Conservation (phyloP, 495 filamentous ascomycete genomes). For the Achaetomiella virescens region DNA sequence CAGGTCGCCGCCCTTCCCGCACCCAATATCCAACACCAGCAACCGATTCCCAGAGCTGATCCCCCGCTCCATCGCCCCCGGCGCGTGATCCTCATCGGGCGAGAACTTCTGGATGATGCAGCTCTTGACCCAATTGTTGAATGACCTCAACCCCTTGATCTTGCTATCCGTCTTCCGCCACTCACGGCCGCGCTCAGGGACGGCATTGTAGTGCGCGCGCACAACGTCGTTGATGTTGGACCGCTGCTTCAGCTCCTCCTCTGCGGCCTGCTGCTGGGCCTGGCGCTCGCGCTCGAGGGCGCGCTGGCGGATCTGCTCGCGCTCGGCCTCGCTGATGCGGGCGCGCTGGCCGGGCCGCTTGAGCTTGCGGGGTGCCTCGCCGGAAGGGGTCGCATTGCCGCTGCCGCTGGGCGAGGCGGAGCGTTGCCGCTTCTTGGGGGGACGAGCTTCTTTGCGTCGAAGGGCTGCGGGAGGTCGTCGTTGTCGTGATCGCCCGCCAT, state of each 20-base stretch:
- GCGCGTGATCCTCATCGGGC: slow-evolving; percentile 63
- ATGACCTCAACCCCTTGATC: slow-evolving; percentile 88
- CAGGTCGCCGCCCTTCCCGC: slow-evolving; percentile 93
- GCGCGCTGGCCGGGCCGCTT: slow-evolving; percentile 83
- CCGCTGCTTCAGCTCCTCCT: slow-evolving; percentile 28
- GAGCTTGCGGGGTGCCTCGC: slow-evolving; percentile 56
- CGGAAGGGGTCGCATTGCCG: slow-evolving; percentile 34
- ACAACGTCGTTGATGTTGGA: slow-evolving; percentile 76
- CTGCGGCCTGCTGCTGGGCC: slow-evolving; percentile 43
- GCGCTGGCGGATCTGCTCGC: slow-evolving; percentile 60
- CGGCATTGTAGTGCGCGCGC: slow-evolving; percentile 90
- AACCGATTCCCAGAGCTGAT: slow-evolving; percentile 49
- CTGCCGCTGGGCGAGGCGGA: slow-evolving; percentile 16
- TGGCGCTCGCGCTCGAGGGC: slow-evolving; percentile 60
- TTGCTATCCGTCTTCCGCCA: slow-evolving; percentile 90
- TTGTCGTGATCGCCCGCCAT: slow-evolving; percentile 21
- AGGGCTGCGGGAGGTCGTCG: slow-evolving; percentile 47
- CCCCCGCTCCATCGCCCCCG: slow-evolving; percentile 49
- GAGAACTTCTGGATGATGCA: slow-evolving; percentile 95
- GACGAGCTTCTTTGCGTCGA: slow-evolving; percentile 49
- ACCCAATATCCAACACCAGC: slow-evolving; percentile 86
- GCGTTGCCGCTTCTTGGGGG: slow-evolving; percentile 48
- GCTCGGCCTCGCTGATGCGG: slow-evolving; percentile 64
- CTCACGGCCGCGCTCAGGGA: slow-evolving; percentile 82
- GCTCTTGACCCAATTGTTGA: slow-evolving; percentile 99